Base-by-base conservation (phyloP, 169 alveolate genomes). In the Plasmodium coatneyi region DNA sequence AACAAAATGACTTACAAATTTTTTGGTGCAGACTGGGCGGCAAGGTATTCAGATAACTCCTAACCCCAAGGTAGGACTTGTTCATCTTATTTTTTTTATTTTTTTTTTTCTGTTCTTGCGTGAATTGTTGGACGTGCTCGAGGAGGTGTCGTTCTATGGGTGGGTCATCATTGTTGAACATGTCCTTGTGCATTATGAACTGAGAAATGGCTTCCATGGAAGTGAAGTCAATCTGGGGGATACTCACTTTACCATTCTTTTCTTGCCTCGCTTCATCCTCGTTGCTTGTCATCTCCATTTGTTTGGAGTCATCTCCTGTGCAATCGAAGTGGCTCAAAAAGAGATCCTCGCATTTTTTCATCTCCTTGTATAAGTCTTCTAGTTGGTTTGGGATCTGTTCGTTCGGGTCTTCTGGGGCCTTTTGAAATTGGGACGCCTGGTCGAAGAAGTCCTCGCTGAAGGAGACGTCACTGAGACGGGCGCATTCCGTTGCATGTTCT, bases 21-120 rank as follows among this genome's bases (percentile, higher is more conserved):
- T 54, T 86, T 36, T 86, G 84, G n/a, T 36, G 25, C 22, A 72
- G 71, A 76, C 72, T 91, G 16, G 95, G 92, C n/a, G 91, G 95
- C 19, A 91, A 46, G 71, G 91, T 70, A 70, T 80, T 81, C 84
- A 9, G 30, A 25, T 54, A 91, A 80, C 19, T 91, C 28, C 25
- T 5, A 71, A 70, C 14, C 43, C 22, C 54, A 71, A 80, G 22
- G 83, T 91, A 71, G 46, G 71, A 71, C 82, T 81, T 91, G 16
- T 91, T 91, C 41, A 81, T 41, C 32, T 80, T 91, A 7, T 25
- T 91, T 81, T 91, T 91, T 91, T 91, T 91, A 82, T 80, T 80
- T n/a, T 25, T 30, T 72, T 49, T 81, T 30, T 43, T 70, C 76
- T 91, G 92, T 52, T 91, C 95, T 80, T 90, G 60, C 6, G 76